Base-by-base conservation (phyloP, 495 filamentous ascomycete species). In the Aspergillus leporis region DNA sequence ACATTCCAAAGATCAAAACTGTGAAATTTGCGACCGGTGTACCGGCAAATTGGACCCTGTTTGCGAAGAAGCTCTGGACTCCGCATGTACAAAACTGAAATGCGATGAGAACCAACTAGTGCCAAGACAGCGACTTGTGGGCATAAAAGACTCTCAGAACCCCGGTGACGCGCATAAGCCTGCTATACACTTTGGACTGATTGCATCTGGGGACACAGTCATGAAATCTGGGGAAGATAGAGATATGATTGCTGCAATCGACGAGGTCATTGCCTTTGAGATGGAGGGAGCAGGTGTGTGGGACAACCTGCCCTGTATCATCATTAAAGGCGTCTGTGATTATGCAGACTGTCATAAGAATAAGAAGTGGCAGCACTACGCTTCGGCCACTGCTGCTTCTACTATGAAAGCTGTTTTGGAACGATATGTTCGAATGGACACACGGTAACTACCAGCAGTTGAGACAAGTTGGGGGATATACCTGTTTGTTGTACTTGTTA, bases 261-360 rank as follows among this genome's bases (percentile, higher is more conserved):
- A 64, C 19, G 31, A 48, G 19, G 4, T 78, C 14, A 73, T 78
- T 52, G 73, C 57, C 19, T 77, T 78, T 30, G 74, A 78, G 60
- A 78, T 76, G 73, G 73, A 76, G 59, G 75, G 71, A 0, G 75
- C 78, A 14, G 77, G 77, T 3, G 70, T 70, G 3, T 75, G 62
- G 72, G 74, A 72, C 10, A 62, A 67, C 41, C 23, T 75, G 2
- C 74, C 72, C 0, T 70, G 61, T 32, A 56, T 80, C 14, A 64
- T 80, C 0, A 64, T 79, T 50, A 75, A 77, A 50, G 70, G 73
- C 0, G 62, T 79, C 8, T 73, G 70, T 55, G 73, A 77, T 60
- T 77, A 78, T 60, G 66, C 72, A 12, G 73, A 77, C 53, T 68
- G 71, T 38, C 74, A 78, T 52, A 79, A 78, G 62, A 72, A 66